Conservation (phyloP, 176 grass and related monocot genomes). For the Cenchrus americanus region DNA sequence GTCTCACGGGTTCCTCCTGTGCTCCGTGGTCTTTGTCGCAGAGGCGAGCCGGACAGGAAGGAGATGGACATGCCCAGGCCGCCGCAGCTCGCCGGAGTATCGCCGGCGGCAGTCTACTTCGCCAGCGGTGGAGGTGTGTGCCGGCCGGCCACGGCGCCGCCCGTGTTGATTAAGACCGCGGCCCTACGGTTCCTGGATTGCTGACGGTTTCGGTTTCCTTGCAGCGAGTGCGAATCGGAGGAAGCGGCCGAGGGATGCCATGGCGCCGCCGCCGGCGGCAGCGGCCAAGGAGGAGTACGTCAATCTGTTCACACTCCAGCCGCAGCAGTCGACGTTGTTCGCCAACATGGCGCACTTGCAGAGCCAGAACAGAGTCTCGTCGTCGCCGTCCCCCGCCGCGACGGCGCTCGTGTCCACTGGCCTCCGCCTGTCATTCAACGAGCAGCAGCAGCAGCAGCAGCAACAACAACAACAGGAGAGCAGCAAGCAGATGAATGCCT, state of each 20-base stretch:
- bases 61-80: conserved; percentile 56
- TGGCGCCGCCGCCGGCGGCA: conserved; percentile 30
- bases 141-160: not conserved
- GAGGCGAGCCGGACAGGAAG: conserved; percentile 64
- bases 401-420: conserved; percentile 70
- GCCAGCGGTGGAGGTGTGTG: conserved; percentile 52
- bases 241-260: conserved; percentile 52
- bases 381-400: conserved; percentile 47
- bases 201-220: conserved; percentile 47
- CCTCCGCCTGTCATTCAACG: conserved; percentile 75
- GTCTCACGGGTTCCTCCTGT: conserved; percentile 43
- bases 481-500: conserved; percentile 43
- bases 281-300: conserved; percentile 41
- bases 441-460: conserved; percentile 55
- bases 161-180: not conserved
- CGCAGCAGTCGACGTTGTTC: conserved; percentile 42
- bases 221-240: conserved; percentile 54
- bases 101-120: conserved; percentile 41
- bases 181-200: conserved; percentile 22
- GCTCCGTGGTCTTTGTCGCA: conserved; percentile 36
- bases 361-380: conserved; percentile 32
- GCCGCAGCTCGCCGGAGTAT: conserved; percentile 39
- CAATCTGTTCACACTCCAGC: conserved; percentile 50
- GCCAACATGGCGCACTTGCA: conserved; percentile 55
- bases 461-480: conserved; percentile 33